A percentile compares a stretch with the other conserved stretches of the same genome.
Evolutionary conservation across 352 stramenopile species (phyloP).

Genomic region (Pythium chondricola): DNA sequence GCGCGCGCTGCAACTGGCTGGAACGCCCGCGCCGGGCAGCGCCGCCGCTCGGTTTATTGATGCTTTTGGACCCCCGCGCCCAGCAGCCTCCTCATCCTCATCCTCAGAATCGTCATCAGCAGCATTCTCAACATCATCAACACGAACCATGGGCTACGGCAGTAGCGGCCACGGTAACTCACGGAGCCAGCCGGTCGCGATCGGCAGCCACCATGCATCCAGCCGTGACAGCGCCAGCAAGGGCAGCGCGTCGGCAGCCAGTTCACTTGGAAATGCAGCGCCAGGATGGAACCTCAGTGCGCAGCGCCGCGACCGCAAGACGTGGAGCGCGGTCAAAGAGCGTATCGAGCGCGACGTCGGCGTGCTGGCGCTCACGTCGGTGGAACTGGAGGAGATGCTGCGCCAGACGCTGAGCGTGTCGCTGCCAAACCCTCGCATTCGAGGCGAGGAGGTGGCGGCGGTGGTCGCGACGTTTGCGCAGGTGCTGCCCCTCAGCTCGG

Average conservation of each 20-base stretch:
- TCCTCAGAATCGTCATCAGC: too few relatives aligned
- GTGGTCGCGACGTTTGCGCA: constrained; percentile 51
- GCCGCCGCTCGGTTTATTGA: constrained; percentile 13
- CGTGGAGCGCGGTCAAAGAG: constrained; percentile 47
- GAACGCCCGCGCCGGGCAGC: neutral
- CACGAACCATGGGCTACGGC: constrained; percentile 17
- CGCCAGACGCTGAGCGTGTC: constrained; percentile 48
- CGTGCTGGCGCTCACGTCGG: constrained; percentile 51
- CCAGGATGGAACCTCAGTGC: constrained; percentile 49
- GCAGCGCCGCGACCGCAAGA: constrained; percentile 62
- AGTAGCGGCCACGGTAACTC: constrained; percentile 1
- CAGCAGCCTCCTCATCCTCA: neutral
- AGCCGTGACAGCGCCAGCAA: neutral
- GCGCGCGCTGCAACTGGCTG: neutral
- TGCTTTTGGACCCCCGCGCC: constrained; percentile 11
- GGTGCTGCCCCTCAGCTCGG: constrained; percentile 60
- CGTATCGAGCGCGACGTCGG: constrained; percentile 51
- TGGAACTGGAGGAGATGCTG: constrained; percentile 81
- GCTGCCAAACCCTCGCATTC: constrained; percentile 60
- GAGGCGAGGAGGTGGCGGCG: constrained; percentile 45
- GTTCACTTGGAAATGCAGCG: too few relatives aligned
- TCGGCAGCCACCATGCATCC: constrained; percentile 1
- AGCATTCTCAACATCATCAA: neutral
- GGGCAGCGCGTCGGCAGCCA: neutral
- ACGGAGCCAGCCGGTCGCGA: constrained; percentile 23